Base-by-base conservation (phyloP, 306 rosid species). In the Acacia melanoxylon region DNA sequence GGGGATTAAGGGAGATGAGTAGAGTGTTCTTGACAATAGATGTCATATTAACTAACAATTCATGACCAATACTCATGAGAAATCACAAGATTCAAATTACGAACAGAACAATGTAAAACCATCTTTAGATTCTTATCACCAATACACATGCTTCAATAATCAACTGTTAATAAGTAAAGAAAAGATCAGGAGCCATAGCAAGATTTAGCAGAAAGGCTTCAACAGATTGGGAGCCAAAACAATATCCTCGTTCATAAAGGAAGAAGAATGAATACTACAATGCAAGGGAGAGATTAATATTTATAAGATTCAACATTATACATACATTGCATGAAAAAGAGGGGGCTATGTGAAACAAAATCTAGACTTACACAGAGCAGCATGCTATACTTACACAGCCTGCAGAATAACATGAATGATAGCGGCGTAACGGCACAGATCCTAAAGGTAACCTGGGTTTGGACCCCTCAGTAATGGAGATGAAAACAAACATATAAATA, bases 331-430 rank as follows among this genome's bases (percentile, higher is more conserved):
- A 72, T 41, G 78, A 74, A 73, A 74, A 35, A 35, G 42, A 5
- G 41, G 68, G 77, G 72, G 77, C 85, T 83, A 70, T 67, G 9
- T 74, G 67, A 58, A 81, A 90, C 87, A 88, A 87, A 81, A 81
- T 54, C 65, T 76, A 83, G 41, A 68, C 69, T 37, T 45, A 77
- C n/a, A 12, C 82, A 82, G 89, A 80, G 62, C 74, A 73, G 83
- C 82, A 78, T 70, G 66, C 78, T 56, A 70, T 33, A 24, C 71
- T 81, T 58, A 48, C 37, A 27, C 73, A 58, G 72, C 58, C 66
- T n/a, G 75, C 86, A 46, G 77, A 75, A 42, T 29, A 63, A 44
- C 49, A 75, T 48, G 40, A 82, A 61, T 58, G 82, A 16, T 77
- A 76, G 86, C 59, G 48, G 45, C 62, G 35, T 27, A 61, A 70